Percentiles rank a stretch among this genome's conserved stretches.
Evolutionary conservation across 1,139 yeast species (phyloP).

Genomic region (Pichia inconspicua): DNA sequence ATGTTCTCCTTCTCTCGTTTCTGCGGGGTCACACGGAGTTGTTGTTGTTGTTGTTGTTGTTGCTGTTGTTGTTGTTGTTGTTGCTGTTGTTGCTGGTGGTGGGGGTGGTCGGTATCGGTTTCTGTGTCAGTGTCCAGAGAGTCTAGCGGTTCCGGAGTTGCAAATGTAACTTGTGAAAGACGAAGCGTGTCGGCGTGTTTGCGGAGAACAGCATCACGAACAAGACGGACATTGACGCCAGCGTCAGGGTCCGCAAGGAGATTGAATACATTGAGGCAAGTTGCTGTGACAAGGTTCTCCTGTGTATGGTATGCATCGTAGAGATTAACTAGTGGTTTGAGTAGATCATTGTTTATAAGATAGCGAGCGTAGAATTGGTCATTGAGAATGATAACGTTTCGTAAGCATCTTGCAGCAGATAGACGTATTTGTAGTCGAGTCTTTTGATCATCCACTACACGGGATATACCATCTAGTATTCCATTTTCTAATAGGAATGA

Average conservation of each 20-base stretch:
- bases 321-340: background rate
- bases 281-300: constrained; percentile 66
- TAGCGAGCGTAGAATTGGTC: constrained; percentile 53
- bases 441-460: constrained; percentile 33
- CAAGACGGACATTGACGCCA: constrained; percentile 36
- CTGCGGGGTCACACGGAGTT: background rate
- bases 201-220: constrained; percentile 42
- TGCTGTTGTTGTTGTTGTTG: no score
- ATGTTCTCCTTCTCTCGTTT: background rate
- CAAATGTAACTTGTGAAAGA: background rate
- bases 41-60: no score
- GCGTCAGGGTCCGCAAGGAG: constrained; percentile 35
- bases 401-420: constrained; percentile 59
- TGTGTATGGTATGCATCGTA: constrained; percentile 29
- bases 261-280: constrained; percentile 66
- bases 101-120: background rate
- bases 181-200: background rate
- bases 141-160: background rate
- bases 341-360: constrained; percentile 38
- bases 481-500: constrained; percentile 53
- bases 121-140: no score
- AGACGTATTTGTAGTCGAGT: constrained; percentile 46
- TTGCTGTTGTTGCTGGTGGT: no score
- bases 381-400: constrained; percentile 49
- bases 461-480: constrained; percentile 46